These are phyloP conservation scores for Aspergillus baeticus DNA, from an alignment of 495 filamentous ascomycete species.

Conservation along the genomic window DNA sequence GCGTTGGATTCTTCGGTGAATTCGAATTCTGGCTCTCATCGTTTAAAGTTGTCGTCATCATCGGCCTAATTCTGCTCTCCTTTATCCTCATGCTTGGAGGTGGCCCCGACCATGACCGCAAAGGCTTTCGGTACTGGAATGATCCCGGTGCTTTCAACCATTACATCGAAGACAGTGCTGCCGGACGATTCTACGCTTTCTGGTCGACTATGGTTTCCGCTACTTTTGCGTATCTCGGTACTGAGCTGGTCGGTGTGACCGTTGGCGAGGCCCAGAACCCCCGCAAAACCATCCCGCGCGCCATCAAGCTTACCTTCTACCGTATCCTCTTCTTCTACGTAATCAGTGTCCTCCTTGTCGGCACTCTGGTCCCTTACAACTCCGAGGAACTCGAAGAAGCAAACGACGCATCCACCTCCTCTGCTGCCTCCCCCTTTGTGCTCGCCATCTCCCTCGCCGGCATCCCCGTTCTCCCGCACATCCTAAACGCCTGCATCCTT, in stretches of 20 bases:
- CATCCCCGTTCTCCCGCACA: conserved; percentile 52
- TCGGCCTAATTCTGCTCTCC: conserved; percentile 65
- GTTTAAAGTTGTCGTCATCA: conserved; percentile 71
- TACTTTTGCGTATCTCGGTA: conserved; percentile 81
- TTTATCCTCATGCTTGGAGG: conserved; percentile 72
- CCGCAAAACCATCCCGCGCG: conserved; percentile 70
- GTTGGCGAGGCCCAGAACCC: conserved; percentile 75
- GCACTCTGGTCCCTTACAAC: conserved; percentile 58
- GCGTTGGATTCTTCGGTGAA: conserved; percentile 72
- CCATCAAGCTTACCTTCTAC: conserved; percentile 79
- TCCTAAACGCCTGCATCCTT: conserved; percentile 69
- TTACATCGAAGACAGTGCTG: conserved; percentile 38
- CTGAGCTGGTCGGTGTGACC: conserved; percentile 75
- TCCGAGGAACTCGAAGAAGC: conserved; percentile 54
- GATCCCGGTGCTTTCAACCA: conserved; percentile 60
- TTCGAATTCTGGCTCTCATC: conserved; percentile 80
- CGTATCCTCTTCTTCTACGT: conserved; percentile 83
- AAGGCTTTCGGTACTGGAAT: conserved; percentile 80
- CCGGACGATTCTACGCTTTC: conserved; percentile 66
- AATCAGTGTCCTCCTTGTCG: conserved; percentile 51
- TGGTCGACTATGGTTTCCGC: conserved; percentile 78
- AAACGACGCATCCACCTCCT: conserved; percentile 37
- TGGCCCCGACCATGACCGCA: conserved; percentile 65
- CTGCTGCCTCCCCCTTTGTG: conserved; percentile 62
- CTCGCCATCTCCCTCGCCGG: conserved; percentile 55